Conservation (phyloP, 1,284 basidiomycete genomes). For the Phellinidium pouzarii region DNA sequence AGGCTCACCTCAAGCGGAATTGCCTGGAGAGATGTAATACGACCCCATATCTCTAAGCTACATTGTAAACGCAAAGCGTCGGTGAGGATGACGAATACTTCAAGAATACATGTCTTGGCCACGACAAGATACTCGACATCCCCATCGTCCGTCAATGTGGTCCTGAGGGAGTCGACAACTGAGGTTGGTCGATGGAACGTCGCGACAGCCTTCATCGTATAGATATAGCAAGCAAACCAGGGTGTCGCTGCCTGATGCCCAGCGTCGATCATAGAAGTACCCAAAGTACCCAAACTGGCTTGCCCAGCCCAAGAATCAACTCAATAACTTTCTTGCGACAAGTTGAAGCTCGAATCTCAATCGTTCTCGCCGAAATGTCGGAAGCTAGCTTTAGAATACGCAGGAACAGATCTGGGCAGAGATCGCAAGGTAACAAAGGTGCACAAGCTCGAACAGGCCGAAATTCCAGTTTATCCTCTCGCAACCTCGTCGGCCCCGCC, state of each 20-base stretch:
- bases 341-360: too few species aligned
- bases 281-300: neutral
- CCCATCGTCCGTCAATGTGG: conserved; percentile 39
- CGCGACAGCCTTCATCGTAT: conserved; percentile 61
- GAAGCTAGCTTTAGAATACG: too few species aligned
- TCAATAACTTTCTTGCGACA: too few species aligned
- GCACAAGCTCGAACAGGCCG: neutral
- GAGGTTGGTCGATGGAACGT: conserved; percentile 66
- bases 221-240: neutral
- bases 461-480: too few species aligned
- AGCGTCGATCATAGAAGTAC: too few species aligned
- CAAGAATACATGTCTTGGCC: conserved; percentile 54
- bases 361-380: too few species aligned
- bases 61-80: conserved; percentile 54
- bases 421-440: too few species aligned
- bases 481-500: neutral
- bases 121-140: conserved; percentile 58
- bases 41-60: conserved; percentile 57
- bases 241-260: neutral
- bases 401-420: too few species aligned
- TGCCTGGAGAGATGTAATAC: conserved; percentile 46
- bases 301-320: too few species aligned
- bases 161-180: conserved; percentile 56
- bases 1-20: conserved; percentile 45
- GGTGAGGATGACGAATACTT: conserved; percentile 55